These are phyloP conservation scores for Chlamydomonas applanata DNA, from an alignment of 139 green algal species.

Conservation along the genomic window DNA sequence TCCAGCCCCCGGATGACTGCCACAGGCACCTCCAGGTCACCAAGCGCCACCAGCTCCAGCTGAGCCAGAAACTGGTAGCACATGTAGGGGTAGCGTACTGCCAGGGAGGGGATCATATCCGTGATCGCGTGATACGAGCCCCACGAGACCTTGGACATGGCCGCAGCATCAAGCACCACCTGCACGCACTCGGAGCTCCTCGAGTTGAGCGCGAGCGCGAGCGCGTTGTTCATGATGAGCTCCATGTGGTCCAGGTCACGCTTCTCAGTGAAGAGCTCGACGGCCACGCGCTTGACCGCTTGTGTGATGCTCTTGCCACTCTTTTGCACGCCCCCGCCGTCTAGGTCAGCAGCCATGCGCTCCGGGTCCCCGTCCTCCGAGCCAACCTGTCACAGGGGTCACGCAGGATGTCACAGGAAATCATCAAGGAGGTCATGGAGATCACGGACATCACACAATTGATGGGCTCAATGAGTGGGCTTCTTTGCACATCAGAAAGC, in stretches of 20 bases:
- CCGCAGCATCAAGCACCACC: conserved; percentile 32
- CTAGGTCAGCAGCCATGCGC: too few relatives aligned
- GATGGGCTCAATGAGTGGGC: too few relatives aligned
- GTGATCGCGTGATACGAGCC: conserved; percentile 50
- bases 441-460: too few relatives aligned
- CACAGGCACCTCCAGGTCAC: conserved; percentile 50
- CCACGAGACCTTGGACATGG: conserved; percentile 29
- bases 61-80: conserved; percentile 49
- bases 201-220: conserved; percentile 48
- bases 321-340: background rate
- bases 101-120: conserved; percentile 48
- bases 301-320: conserved; percentile 32
- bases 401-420: too few relatives aligned
- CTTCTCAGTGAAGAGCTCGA: conserved; percentile 49
- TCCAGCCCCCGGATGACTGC: conserved; percentile 39
- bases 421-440: background rate
- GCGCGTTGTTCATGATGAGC: conserved; percentile 48
- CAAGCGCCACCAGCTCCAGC: conserved; percentile 26
- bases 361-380: background rate
- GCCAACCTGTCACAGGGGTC: background rate
- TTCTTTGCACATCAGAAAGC: too few relatives aligned
- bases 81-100: conserved; percentile 52
- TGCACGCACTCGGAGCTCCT: conserved; percentile 50
- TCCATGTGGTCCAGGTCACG: conserved; percentile 35
- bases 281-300: conserved; percentile 43